phyloP scores from a whole-genome alignment of 768 basidiomycete genomes.

The Leccinum variicolor region DNA sequence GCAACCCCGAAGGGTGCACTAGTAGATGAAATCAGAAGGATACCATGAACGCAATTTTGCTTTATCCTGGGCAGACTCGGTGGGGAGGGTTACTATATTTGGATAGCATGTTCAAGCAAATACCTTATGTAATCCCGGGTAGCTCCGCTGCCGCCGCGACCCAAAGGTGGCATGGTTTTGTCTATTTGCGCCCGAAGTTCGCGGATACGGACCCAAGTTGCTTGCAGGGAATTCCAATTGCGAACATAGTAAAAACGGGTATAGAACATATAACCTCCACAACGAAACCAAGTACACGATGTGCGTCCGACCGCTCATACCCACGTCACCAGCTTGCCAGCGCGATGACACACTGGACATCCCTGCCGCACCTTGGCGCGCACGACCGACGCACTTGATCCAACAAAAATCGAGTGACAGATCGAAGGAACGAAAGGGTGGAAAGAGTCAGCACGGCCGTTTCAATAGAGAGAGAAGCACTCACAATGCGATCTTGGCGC shows the following conservation, averaged over 20 bases:
- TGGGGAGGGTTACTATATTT: no score
- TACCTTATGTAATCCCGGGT: no score
- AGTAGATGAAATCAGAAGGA: background rate
- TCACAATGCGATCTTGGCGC: conserved; percentile 79
- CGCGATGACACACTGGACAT: conserved; percentile 75
- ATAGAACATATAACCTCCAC: conserved; percentile 12
- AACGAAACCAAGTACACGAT: conserved; percentile 8
- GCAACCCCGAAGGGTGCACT: conserved; percentile 86
- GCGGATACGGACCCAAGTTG: no score
- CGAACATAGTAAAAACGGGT: background rate
- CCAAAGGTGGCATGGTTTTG: no score
- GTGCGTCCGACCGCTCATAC: background rate
- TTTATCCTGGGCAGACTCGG: conserved; percentile 18
- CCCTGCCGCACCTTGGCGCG: conserved; percentile 60
- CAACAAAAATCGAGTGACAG: background rate
- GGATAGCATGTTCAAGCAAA: no score
- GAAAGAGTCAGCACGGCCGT: background rate
- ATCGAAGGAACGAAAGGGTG: no score
- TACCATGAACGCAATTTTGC: conserved; percentile 11
- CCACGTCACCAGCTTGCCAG: conserved; percentile 41
- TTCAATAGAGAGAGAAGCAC: conserved; percentile 16
- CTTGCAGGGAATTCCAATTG: no score
- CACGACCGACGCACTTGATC: conserved; percentile 64
- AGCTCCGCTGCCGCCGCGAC: no score
- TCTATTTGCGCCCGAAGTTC: no score